Percentiles rank a stretch among this genome's conserved stretches.
These are phyloP conservation scores for Clohesyomyces aquaticus DNA, from an alignment of 495 filamentous ascomycete genomes.

Conservation along the genomic window DNA sequence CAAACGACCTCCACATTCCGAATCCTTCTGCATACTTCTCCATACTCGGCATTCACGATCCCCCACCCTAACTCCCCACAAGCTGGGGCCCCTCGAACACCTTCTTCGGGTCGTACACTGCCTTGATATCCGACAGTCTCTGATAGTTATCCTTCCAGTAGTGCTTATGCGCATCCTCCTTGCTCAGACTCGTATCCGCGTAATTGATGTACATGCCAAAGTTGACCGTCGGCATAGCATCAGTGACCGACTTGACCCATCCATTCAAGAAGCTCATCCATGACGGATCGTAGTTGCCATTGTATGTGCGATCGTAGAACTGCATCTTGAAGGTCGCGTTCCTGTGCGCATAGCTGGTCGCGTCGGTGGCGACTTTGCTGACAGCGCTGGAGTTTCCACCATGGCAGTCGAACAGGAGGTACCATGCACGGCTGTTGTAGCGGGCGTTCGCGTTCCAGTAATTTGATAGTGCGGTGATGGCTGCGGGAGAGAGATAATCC, in stretches of 20 bases:
- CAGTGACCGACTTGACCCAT: constrained; percentile 40
- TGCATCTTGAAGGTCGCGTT: constrained; percentile 64
- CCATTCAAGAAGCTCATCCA: constrained; percentile 54
- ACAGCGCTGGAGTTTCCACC: constrained; percentile 25
- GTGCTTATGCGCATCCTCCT: constrained; percentile 51
- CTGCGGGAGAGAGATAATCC: constrained; percentile 44
- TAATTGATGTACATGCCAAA: constrained; percentile 68
- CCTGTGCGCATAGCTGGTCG: constrained; percentile 57
- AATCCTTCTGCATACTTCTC: no score
- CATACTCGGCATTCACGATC: no score
- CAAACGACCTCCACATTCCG: not conserved
- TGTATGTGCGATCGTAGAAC: constrained; percentile 47
- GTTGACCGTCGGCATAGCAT: constrained; percentile 36
- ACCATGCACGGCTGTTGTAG: constrained; percentile 24
- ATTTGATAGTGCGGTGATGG: constrained; percentile 51
- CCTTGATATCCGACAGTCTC: constrained; percentile 56
- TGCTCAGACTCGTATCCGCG: constrained; percentile 61
- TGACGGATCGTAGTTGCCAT: constrained; percentile 41
- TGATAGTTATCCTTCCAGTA: constrained; percentile 60
- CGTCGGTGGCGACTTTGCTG: constrained; percentile 11
- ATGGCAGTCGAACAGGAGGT: constrained; percentile 31
- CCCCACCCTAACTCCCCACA: constrained; percentile 46
- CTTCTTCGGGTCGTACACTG: constrained; percentile 55
- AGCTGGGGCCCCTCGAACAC: constrained; percentile 68
- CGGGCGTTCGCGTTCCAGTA: constrained; percentile 46